Evolutionary conservation across 2,329 filamentous ascomycete species (phyloP).

Genomic region (Botryotinia globosa): DNA sequence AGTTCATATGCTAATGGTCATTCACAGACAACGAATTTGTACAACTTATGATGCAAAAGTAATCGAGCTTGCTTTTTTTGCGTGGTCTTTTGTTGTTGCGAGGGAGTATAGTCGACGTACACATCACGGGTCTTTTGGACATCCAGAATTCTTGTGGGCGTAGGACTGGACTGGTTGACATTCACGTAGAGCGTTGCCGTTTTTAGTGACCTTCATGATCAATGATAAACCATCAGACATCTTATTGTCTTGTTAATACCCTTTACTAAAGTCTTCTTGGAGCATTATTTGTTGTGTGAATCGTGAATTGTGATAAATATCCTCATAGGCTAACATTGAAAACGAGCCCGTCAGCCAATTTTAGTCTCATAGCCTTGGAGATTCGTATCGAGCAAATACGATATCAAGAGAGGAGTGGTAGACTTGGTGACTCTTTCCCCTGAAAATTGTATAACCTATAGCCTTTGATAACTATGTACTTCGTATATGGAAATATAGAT

Average conservation of each 20-base stretch:
- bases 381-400: not conserved
- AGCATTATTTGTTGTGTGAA: not conserved
- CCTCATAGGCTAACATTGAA: not conserved
- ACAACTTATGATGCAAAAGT: conserved; percentile 96
- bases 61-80: conserved; percentile 23
- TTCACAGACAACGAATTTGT: conserved; percentile 82
- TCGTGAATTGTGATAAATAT: not conserved
- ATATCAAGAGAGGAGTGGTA: not conserved
- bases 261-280: not conserved
- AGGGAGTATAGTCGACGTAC: conserved; percentile 19
- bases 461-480: not conserved
- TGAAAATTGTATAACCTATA: not conserved
- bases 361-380: not conserved
- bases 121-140: conserved; percentile 17
- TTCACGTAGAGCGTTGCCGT: conserved; percentile 14
- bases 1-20: conserved; percentile 31
- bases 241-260: conserved; percentile 16
- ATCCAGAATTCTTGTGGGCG: conserved; percentile 13
- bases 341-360: not conserved
- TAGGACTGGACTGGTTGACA: conserved; percentile 16
- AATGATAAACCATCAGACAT: conserved; percentile 11
- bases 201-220: conserved; percentile 10
- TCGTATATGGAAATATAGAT: not conserved
- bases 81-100: conserved; percentile 17
- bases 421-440: not conserved